Evolutionary conservation across 192 early-diverging fungal genomes (phyloP), one percentile per base, ranked within the genome.

Genomic region (Coemansia biformis): DNA sequence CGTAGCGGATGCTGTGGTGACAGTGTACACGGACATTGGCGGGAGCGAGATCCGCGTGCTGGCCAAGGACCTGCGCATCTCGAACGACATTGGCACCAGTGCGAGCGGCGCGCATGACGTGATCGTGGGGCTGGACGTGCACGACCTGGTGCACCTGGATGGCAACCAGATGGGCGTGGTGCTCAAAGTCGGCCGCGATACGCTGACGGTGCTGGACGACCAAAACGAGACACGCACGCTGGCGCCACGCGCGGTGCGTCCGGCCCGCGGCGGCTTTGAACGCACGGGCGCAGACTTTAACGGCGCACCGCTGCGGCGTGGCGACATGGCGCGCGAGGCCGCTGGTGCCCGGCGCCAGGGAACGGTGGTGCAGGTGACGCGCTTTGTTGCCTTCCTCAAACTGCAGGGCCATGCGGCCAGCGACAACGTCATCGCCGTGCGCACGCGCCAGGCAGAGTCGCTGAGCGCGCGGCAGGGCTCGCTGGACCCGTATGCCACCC

Each of bases 131-230:
- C 88, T 86, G 57, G 92, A 94, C 43, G 77, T 91, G 16, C 83
- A 93, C 39, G 95, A 98, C 51, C 76, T 94, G 23, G 91, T 96
- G 14, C 78, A 84, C 48, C 69, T 95, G 18, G 82, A 83, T 77
- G 79, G 79, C 51, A 66, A 69, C 38, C 85, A 82, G 11, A 82
- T 84, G 10, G 96, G 87, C 43, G 77, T 92, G 12, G 87, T 98
- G 31, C 76, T 86, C 18, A 87, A 88, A 56, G 78, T 87, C 8
- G 89, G 89, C 34, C 73, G 77, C 30, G 88, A 89, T 50, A 70
- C 75, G 21, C 74, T 87, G 48, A 85, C 80, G 8, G 75, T 96
- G 34, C 54, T 98, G 26, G 86, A 90, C 64, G 86, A 92, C 61
- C 78, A 78, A 48, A 79, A 84, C 33, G 77, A 79, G 42, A 51